These are phyloP conservation scores for Trypanosoma cruzi DNA, from an alignment of 208 protist species.

Conservation along the genomic window DNA sequence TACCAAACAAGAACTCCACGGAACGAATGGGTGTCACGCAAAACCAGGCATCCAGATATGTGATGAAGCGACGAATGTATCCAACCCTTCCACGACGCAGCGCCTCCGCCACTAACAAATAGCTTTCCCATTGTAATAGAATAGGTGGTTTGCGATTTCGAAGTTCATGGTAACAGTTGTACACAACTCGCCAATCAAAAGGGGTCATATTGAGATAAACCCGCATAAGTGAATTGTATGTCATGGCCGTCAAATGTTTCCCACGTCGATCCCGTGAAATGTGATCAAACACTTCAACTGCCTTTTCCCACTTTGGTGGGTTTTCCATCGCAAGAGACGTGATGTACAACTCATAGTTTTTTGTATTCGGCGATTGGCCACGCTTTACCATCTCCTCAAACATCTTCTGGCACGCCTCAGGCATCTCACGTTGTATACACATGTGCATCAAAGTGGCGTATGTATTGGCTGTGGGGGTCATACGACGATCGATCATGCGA, in stretches of 20 bases:
- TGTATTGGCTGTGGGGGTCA: constrained; percentile 67
- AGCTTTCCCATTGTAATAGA: constrained; percentile 82
- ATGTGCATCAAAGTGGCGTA: constrained; percentile 82
- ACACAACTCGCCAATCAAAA: constrained; percentile 91
- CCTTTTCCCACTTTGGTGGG: constrained; percentile 80
- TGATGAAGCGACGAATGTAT: constrained; percentile 58
- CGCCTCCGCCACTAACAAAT: constrained; percentile 70
- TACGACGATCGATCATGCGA: constrained; percentile 52
- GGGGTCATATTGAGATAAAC: constrained; percentile 90
- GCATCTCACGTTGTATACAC: constrained; percentile 72
- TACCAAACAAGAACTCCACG: constrained; percentile 50
- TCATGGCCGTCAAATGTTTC: constrained; percentile 47
- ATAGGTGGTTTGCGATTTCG: constrained; percentile 65
- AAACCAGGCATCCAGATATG: constrained; percentile 86
- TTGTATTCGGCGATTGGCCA: constrained; percentile 51
- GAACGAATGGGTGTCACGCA: constrained; percentile 63
- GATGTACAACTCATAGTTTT: constrained; percentile 84
- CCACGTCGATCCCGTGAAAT: constrained; percentile 48
- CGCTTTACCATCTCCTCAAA: constrained; percentile 73
- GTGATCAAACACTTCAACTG: constrained; percentile 86
- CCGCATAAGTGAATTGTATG: constrained; percentile 86
- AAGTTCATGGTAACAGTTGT: constrained; percentile 90
- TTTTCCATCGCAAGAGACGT: constrained; percentile 59
- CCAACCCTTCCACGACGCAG: constrained; percentile 63
- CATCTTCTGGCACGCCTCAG: constrained; percentile 56